Conservation (phyloP, 495 filamentous ascomycete genomes). For the Rhypophila decipiens region DNA sequence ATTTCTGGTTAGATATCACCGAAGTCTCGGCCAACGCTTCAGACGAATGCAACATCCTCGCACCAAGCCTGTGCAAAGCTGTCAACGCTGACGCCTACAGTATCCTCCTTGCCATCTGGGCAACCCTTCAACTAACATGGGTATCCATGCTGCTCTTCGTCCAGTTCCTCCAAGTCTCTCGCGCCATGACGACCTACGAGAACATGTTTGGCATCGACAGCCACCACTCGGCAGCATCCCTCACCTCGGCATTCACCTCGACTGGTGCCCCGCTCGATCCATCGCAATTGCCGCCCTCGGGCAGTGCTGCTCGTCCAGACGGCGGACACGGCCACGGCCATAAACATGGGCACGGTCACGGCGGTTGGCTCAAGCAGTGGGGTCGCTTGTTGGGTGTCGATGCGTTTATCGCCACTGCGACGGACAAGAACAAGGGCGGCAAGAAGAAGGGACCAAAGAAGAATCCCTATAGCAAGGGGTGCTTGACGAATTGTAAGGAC, state of each 20-base stretch:
- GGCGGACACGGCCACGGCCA: slow-evolving; percentile 38
- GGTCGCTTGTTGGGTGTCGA: slow-evolving; percentile 81
- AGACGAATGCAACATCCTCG: slow-evolving; percentile 66
- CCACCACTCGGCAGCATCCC: slow-evolving; percentile 48
- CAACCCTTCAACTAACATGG: slow-evolving; percentile 79
- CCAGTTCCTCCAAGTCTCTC: slow-evolving; percentile 82
- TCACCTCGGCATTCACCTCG: slow-evolving; percentile 74
- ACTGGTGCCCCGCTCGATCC: slow-evolving; percentile 64
- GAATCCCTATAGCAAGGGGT: slow-evolving; percentile 81
- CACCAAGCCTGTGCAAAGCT: slow-evolving; percentile 62
- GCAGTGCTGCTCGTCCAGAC: slow-evolving; percentile 20
- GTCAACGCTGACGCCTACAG: slow-evolving; percentile 79
- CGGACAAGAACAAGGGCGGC: slow-evolving; percentile 46
- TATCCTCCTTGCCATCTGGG: slow-evolving; percentile 70
- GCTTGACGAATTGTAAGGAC: slow-evolving; percentile 83
- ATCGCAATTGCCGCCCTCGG: slow-evolving; percentile 31
- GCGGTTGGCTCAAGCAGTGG: slow-evolving; percentile 71
- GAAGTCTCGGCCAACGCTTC: slow-evolving; percentile 21
- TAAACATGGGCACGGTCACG: slow-evolving; percentile 31
- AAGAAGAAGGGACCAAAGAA: slow-evolving; percentile 40
- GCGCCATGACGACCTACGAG: slow-evolving; percentile 92
- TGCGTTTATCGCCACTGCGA: slow-evolving; percentile 76
- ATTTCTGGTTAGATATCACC: slow-evolving; percentile 25
- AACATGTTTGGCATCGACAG: slow-evolving; percentile 73
- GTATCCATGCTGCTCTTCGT: slow-evolving; percentile 92